Percentiles rank a stretch among this genome's conserved stretches.
phyloP scores from a whole-genome alignment of 305 asterid genomes.

The Fraxinus floribunda region DNA sequence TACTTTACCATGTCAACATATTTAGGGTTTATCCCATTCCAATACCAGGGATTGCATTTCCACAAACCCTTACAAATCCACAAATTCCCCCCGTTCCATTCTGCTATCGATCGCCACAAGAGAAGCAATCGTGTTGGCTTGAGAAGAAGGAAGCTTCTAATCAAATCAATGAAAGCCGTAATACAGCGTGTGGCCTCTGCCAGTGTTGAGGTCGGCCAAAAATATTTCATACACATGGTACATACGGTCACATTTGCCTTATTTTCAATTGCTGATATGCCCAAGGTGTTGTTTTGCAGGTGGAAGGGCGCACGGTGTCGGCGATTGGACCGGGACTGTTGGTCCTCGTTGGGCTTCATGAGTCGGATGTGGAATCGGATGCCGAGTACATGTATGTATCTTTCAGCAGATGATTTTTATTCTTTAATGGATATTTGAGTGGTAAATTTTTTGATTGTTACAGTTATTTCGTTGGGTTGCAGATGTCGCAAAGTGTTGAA shows the following conservation, averaged over 20 bases:
- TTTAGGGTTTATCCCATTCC: slow-evolving; percentile 2
- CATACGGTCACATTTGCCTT: background rate
- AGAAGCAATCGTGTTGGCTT: background rate
- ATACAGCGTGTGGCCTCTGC: slow-evolving; percentile 58
- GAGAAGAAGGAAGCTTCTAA: slow-evolving; percentile 4
- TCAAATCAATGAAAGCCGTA: slow-evolving; percentile 42
- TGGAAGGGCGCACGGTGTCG: slow-evolving; percentile 42
- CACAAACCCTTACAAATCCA: background rate
- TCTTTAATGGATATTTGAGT: background rate
- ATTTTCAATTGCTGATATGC: background rate
- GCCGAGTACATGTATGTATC: slow-evolving; percentile 43
- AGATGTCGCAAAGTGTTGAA: slow-evolving; percentile 96
- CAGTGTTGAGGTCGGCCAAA: slow-evolving; percentile 42
- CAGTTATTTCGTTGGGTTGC: slow-evolving; percentile 33
- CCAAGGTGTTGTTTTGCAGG: slow-evolving; percentile 27
- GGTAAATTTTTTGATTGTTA: slow-evolving; percentile 8
- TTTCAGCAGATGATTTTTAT: background rate
- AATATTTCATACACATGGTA: background rate
- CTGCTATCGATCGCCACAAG: background rate
- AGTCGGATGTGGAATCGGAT: slow-evolving; percentile 39
- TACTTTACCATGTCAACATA: background rate
- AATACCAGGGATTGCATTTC: background rate
- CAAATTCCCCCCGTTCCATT: background rate
- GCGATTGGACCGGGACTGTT: slow-evolving; percentile 49
- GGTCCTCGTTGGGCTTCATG: slow-evolving; percentile 48